phyloP scores from a whole-genome alignment of 176 grass and related monocot species.

The Oryza punctata region DNA sequence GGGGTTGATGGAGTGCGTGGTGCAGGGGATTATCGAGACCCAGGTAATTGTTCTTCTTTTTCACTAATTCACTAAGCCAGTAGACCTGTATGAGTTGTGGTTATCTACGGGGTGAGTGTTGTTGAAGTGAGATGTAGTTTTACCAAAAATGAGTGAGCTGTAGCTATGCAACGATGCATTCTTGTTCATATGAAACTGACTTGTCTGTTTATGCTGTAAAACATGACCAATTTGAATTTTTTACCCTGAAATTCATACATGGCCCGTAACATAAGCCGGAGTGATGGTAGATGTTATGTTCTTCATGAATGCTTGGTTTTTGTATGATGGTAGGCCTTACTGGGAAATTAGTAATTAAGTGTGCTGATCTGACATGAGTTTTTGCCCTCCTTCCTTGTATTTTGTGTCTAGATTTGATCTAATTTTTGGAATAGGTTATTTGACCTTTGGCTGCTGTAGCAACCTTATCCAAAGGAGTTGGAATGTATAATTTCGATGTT shows the following conservation, averaged over 20 bases:
- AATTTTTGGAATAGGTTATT: neutral
- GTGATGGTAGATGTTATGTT: neutral
- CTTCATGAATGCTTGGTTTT: neutral
- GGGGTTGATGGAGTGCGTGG: conserved; percentile 72
- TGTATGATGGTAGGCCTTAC: neutral
- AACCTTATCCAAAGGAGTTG: neutral
- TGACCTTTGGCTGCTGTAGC: neutral
- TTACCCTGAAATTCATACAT: neutral
- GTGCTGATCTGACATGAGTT: neutral
- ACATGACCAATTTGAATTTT: neutral
- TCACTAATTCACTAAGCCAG: neutral
- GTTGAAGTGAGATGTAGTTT: neutral
- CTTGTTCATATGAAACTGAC: neutral
- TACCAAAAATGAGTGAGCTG: neutral
- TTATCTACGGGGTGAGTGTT: neutral
- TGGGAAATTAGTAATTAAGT: neutral
- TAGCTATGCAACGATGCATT: neutral
- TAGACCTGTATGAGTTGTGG: neutral
- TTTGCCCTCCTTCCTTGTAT: neutral
- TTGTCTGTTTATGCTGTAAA: neutral
- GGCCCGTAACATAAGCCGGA: neutral
- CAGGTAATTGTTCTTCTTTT: conserved; percentile 39
- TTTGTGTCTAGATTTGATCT: neutral
- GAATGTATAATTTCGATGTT: neutral
- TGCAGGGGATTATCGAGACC: conserved; percentile 92